phyloP scores from a whole-genome alignment of 2,329 filamentous ascomycete genomes.

The Clonostachys chloroleuca region DNA sequence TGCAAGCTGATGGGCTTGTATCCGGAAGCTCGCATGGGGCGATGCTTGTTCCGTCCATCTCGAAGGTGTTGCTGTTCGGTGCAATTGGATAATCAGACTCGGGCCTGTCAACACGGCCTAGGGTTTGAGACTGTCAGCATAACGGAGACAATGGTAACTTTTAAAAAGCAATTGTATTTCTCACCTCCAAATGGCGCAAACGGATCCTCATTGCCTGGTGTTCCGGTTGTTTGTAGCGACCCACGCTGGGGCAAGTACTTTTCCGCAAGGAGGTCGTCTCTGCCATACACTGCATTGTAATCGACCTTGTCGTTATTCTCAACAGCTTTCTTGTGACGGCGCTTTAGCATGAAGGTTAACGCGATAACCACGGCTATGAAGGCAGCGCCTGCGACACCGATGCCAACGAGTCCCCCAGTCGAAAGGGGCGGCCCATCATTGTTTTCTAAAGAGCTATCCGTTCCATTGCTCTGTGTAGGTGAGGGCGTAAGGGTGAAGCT shows the following conservation, averaged over 20 bases:
- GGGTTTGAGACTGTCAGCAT: no score
- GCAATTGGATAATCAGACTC: slow-evolving; percentile 13
- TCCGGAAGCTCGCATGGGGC: slow-evolving; percentile 25
- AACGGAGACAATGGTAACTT: no score
- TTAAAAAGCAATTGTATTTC: slow-evolving; percentile 3
- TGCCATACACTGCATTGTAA: slow-evolving; percentile 1
- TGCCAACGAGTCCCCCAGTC: slow-evolving; percentile 24
- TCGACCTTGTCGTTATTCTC: slow-evolving; percentile 1
- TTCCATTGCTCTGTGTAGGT: background rate
- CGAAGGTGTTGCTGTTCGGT: slow-evolving; percentile 21
- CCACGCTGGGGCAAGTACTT: slow-evolving; percentile 16
- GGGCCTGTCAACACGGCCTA: slow-evolving; percentile 24
- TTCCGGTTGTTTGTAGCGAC: slow-evolving; percentile 16
- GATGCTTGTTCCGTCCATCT: slow-evolving; percentile 27
- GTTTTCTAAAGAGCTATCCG: background rate
- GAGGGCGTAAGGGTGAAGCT: background rate
- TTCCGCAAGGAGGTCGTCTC: slow-evolving; percentile 11
- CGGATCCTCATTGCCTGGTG: slow-evolving; percentile 20
- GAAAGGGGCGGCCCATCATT: slow-evolving; percentile 1
- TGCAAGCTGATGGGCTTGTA: slow-evolving; percentile 7
- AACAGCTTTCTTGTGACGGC: slow-evolving; percentile 11
- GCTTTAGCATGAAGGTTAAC: slow-evolving; percentile 9
- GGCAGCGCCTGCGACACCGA: slow-evolving; percentile 18
- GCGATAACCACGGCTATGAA: slow-evolving; percentile 16
- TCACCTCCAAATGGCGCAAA: slow-evolving; percentile 41